These are phyloP conservation scores for Groenewaldozyma tartarivorans DNA, from an alignment of 805 yeast genomes.

Conservation along the genomic window DNA sequence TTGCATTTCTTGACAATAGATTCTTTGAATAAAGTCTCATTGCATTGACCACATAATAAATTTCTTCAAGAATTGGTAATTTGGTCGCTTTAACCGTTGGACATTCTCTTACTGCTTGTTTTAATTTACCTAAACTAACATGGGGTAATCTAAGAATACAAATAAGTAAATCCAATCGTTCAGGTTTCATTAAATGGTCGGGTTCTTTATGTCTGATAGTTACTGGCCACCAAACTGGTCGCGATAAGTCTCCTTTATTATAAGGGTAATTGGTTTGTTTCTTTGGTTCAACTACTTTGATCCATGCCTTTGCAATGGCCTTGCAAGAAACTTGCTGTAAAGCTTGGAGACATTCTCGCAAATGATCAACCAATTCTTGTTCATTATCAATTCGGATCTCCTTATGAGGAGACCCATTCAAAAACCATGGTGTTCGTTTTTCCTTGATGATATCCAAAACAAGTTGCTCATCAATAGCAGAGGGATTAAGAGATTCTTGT, in stretches of 20 bases:
- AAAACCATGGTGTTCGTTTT: neutral
- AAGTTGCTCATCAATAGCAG: neutral
- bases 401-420: neutral
- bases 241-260: constrained; percentile 37
- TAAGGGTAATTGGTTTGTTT: constrained; percentile 60
- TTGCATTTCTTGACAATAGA: no score
- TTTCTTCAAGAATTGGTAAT: constrained; percentile 3
- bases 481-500: neutral
- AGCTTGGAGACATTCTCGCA: constrained; percentile 27
- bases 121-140: constrained; percentile 1
- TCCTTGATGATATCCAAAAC: neutral
- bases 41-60: constrained; percentile 4
- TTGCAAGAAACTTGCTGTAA: constrained; percentile 52
- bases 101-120: neutral
- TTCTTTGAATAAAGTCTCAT: no score
- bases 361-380: constrained; percentile 18
- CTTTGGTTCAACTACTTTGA: constrained; percentile 51
- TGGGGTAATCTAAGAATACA: neutral
- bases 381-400: neutral
- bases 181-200: constrained; percentile 55
- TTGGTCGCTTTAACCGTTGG: neutral
- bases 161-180: constrained; percentile 41
- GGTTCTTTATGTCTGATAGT: constrained; percentile 57
- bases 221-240: constrained; percentile 68
- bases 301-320: constrained; percentile 57